Evolutionary conservation across 2,329 filamentous ascomycete species (phyloP).

Genomic region (Lizonia empirigonia): DNA sequence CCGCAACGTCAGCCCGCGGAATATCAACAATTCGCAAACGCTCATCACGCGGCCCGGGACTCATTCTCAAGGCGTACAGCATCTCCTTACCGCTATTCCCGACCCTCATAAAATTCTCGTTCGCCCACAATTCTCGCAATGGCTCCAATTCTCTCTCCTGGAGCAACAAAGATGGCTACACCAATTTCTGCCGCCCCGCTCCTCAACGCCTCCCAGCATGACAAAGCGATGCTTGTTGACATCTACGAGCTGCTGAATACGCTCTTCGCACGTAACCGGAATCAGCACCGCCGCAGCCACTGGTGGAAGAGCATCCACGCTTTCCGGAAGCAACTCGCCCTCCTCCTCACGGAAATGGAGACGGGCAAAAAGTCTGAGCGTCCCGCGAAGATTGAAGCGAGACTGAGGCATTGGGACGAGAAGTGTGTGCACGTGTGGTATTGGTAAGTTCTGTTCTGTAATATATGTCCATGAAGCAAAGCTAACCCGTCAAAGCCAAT

Average conservation of each 20-base stretch:
- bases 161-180: constrained; percentile 15
- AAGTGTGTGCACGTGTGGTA: constrained; percentile 45
- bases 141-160: constrained; percentile 16
- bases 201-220: constrained; percentile 26
- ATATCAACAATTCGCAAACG: constrained; percentile 4
- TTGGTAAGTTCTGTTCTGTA: constrained; percentile 32
- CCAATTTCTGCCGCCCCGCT: constrained; percentile 31
- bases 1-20: constrained; percentile 17
- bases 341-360: constrained; percentile 54
- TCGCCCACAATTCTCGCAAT: constrained; percentile 7
- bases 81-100: not conserved
- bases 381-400: constrained; percentile 32
- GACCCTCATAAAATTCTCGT: not conserved
- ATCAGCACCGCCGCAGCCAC: constrained; percentile 80
- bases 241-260: constrained; percentile 67
- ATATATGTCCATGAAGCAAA: not conserved
- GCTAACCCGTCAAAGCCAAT: constrained; percentile 38
- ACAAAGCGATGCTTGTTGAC: constrained; percentile 43
- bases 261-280: constrained; percentile 83
- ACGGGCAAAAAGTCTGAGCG: constrained; percentile 26
- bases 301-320: constrained; percentile 82
- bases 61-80: not conserved
- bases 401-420: constrained; percentile 50
- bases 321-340: constrained; percentile 69
- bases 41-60: constrained; percentile 11